These are phyloP conservation scores for Daldinia bambusicola DNA, from an alignment of 495 filamentous ascomycete genomes.

Conservation along the genomic window DNA sequence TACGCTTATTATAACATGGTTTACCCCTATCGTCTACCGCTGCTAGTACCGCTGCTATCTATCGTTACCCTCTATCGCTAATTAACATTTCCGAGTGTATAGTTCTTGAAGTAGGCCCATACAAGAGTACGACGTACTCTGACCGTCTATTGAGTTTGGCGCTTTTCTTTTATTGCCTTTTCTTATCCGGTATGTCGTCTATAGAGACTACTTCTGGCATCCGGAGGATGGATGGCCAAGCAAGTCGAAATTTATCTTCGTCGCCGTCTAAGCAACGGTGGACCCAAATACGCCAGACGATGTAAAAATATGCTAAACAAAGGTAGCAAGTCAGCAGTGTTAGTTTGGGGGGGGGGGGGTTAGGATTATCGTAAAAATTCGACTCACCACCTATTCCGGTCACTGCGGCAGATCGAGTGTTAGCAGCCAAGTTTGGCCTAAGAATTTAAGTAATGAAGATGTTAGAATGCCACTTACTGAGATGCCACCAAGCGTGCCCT, in stretches of 20 bases:
- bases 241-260: conserved; percentile 78
- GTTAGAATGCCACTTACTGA: conserved; percentile 45
- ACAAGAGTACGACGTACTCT: background rate
- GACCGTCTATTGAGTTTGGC: background rate
- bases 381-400: conserved; percentile 55
- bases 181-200: conserved; percentile 41
- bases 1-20: background rate
- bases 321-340: conserved; percentile 56
- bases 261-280: conserved; percentile 79
- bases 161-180: conserved; percentile 43
- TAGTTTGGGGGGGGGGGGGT: too few relatives aligned
- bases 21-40: background rate
- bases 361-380: background rate
- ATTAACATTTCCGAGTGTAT: background rate
- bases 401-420: conserved; percentile 34
- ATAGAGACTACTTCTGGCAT: conserved; percentile 69
- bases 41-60: background rate
- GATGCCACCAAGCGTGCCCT: conserved; percentile 98
- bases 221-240: conserved; percentile 73
- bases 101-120: background rate
- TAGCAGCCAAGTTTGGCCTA: conserved; percentile 8
- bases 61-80: background rate
- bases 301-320: conserved; percentile 81
- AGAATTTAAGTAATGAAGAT: conserved; percentile 3
- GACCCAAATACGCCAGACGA: conserved; percentile 88